These are phyloP conservation scores for Thecamonas trahens DNA, from an alignment of 78 protist species.

Conservation along the genomic window DNA sequence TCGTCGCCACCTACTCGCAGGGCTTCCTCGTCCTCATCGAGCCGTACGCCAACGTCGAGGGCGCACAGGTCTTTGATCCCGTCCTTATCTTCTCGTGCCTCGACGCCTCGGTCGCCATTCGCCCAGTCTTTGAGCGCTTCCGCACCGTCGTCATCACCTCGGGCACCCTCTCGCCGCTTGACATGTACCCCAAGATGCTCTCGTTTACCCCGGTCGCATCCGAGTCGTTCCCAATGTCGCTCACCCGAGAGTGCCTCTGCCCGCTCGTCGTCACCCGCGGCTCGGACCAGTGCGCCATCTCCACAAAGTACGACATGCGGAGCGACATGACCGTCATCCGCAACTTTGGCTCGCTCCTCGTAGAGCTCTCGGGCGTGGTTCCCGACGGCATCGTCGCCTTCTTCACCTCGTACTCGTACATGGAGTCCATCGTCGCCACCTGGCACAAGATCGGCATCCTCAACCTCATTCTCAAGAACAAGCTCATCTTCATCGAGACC, in stretches of 20 bases:
- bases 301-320: conserved; percentile 49
- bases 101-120: conserved; percentile 90
- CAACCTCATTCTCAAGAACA: conserved; percentile 38
- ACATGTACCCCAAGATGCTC: conserved; percentile 86
- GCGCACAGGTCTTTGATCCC: conserved; percentile 45
- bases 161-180: conserved; percentile 94
- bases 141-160: conserved; percentile 62
- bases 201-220: conserved; percentile 66
- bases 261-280: conserved; percentile 72
- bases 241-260: conserved; percentile 52
- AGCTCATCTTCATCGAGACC: conserved; percentile 91
- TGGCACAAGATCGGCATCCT: conserved; percentile 69
- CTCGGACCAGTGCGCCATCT: conserved; percentile 55
- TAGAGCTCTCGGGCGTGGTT: conserved; percentile 52
- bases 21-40: conserved; percentile 79
- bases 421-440: conserved; percentile 76
- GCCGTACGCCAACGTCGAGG: conserved; percentile 61
- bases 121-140: conserved; percentile 76
- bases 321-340: conserved; percentile 65
- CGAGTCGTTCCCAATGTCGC: conserved; percentile 50
- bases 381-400: conserved; percentile 99
- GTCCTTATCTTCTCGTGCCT: conserved; percentile 65
- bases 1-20: conserved; percentile 74
- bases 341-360: conserved; percentile 78
- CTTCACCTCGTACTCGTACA: conserved; percentile 89